Percentiles rank a stretch among this genome's conserved stretches.
Evolutionary conservation across 2,329 filamentous ascomycete species (phyloP).

Genomic region (Ploettnerulaceae sp.): DNA sequence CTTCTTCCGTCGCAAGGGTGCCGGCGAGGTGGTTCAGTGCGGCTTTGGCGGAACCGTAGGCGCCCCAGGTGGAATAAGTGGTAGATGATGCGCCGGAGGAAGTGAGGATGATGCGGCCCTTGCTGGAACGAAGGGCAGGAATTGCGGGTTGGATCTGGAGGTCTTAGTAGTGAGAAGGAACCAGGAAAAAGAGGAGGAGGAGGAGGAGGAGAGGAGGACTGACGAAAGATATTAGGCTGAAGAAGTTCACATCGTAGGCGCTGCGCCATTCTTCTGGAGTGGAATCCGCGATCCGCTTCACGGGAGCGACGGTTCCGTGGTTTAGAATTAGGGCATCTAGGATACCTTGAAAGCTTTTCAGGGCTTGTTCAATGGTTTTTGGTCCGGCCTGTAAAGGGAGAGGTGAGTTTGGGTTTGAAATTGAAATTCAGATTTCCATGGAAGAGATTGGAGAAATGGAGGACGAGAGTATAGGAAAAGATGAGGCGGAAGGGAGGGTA

Average conservation of each 20-base stretch:
- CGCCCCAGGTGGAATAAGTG: constrained; percentile 68
- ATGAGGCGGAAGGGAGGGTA: too few species aligned
- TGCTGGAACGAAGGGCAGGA: constrained; percentile 59
- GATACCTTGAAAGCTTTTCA: constrained; percentile 61
- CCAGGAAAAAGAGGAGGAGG: background rate
- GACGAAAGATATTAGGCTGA: constrained; percentile 76
- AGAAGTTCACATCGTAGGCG: constrained; percentile 79
- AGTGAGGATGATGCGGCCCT: constrained; percentile 70
- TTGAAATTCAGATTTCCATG: background rate
- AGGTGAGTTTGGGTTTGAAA: background rate
- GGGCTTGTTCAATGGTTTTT: constrained; percentile 59
- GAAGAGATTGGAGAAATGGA: background rate
- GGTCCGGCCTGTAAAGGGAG: constrained; percentile 41
- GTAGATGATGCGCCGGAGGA: constrained; percentile 71
- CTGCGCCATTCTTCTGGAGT: constrained; percentile 69
- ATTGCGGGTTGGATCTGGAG: constrained; percentile 65
- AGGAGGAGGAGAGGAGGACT: too few species aligned
- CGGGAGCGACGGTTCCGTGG: constrained; percentile 75
- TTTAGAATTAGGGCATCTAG: constrained; percentile 85
- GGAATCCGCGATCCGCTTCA: constrained; percentile 63
- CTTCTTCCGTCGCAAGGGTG: constrained; percentile 73
- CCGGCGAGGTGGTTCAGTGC: constrained; percentile 73
- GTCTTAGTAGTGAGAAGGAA: constrained; percentile 7
- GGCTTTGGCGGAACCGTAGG: constrained; percentile 80
- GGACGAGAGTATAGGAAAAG: too few species aligned